Evolutionary conservation across 305 asterid species (phyloP).

Genomic region (Fraxinus velutina): DNA sequence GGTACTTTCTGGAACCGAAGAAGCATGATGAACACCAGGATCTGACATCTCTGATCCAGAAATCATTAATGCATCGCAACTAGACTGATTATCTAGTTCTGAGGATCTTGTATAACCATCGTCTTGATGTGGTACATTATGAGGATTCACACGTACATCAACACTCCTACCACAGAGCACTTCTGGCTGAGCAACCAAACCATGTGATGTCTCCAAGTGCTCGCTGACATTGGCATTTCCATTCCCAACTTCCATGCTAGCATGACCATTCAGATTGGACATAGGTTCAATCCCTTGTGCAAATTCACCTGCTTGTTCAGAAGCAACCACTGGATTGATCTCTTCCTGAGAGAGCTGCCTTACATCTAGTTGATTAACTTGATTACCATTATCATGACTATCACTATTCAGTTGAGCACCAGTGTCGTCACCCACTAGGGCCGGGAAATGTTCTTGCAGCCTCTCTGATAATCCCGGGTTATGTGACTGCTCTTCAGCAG

Average conservation of each 20-base stretch:
- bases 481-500: conserved; percentile 44
- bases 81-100: conserved; percentile 46
- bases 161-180: conserved; percentile 32
- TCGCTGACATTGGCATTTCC: conserved; percentile 38
- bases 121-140: conserved; percentile 35
- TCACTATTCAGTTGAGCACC: conserved; percentile 37
- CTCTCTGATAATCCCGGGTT: conserved; percentile 44
- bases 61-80: conserved; percentile 38
- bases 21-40: conserved; percentile 40
- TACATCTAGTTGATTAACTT: conserved; percentile 42
- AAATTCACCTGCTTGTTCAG: conserved; percentile 51
- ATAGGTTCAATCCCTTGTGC: conserved; percentile 39
- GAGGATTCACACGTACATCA: conserved; percentile 31
- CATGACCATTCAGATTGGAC: conserved; percentile 42
- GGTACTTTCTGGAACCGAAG: conserved; percentile 54
- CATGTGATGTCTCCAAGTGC: conserved; percentile 42
- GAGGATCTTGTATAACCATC: conserved; percentile 36
- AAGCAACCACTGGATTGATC: conserved; percentile 36
- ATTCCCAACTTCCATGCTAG: conserved; percentile 66
- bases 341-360: conserved; percentile 42
- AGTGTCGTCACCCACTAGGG: conserved; percentile 41
- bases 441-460: conserved; percentile 50
- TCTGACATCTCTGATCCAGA: conserved; percentile 45
- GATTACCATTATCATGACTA: conserved; percentile 31
- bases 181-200: conserved; percentile 41